Evolutionary conservation across 2,329 filamentous ascomycete genomes (phyloP).

Genomic region (Fusarium zealandicum): DNA sequence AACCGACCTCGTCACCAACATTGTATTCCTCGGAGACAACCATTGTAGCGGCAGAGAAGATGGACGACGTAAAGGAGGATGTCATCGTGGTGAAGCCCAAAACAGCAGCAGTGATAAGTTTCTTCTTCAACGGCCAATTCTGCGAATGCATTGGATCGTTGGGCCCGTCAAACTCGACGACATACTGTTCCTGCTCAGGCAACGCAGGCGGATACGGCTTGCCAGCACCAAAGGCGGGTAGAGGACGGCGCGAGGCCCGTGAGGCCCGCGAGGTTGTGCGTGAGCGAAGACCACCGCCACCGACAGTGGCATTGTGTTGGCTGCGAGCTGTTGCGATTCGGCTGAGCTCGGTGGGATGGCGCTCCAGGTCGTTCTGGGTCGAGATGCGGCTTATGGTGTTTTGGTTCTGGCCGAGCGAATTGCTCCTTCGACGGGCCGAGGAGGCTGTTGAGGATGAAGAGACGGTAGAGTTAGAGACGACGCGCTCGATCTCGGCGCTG

Average conservation of each 20-base stretch:
- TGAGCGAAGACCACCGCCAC: constrained; percentile 49
- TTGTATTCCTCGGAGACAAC: constrained; percentile 64
- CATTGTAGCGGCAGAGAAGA: constrained; percentile 73
- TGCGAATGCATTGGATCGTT: constrained; percentile 85
- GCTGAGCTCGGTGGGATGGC: constrained; percentile 72
- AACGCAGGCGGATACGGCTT: constrained; percentile 76
- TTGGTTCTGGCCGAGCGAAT: constrained; percentile 38
- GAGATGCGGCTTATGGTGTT: constrained; percentile 66
- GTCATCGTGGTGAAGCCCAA: constrained; percentile 77
- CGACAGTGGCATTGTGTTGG: constrained; percentile 78
- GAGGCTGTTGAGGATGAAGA: constrained; percentile 57
- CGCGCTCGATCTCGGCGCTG: constrained; percentile 66
- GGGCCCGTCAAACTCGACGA: constrained; percentile 84
- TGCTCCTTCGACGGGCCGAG: constrained; percentile 22
- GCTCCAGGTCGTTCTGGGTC: constrained; percentile 72
- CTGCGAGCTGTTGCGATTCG: constrained; percentile 75
- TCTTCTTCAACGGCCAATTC: constrained; percentile 84
- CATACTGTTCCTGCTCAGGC: constrained; percentile 76
- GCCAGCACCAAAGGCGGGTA: constrained; percentile 75
- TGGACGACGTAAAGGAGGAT: constrained; percentile 75
- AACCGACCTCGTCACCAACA: constrained; percentile 67
- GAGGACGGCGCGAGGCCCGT: constrained; percentile 61
- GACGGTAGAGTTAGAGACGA: constrained; percentile 59
- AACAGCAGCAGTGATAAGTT: constrained; percentile 72
- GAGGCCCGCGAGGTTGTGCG: constrained; percentile 52